Percentiles rank a stretch among this genome's conserved stretches.
phyloP scores from a whole-genome alignment of 192 early-diverging fungal genomes.

The Entomortierella lignicola region DNA sequence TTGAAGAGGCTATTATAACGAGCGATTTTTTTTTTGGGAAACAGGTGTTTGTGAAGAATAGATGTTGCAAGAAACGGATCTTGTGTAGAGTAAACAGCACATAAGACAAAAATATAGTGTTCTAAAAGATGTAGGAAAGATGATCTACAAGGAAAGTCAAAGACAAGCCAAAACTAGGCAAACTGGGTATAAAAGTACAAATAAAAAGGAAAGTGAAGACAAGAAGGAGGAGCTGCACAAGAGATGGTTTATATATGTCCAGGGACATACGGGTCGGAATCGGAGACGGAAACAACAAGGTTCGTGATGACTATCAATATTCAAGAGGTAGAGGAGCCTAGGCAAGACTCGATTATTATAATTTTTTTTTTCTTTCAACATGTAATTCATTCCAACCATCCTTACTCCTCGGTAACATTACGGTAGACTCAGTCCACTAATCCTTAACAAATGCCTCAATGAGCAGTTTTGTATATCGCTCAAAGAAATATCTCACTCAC shows the following conservation, averaged over 20 bases:
- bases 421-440: not conserved
- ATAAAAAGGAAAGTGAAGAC: not conserved
- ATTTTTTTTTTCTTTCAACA: too few relatives aligned
- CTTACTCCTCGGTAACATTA: not conserved
- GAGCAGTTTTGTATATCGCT: not conserved
- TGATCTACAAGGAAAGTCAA: not conserved
- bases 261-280: not conserved
- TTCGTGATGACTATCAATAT: slow-evolving; percentile 13
- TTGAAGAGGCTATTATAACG: not conserved
- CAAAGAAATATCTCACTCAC: not conserved
- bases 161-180: not conserved
- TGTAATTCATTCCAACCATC: not conserved
- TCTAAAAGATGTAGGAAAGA: not conserved
- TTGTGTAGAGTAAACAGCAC: not conserved
- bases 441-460: too few relatives aligned
- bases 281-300: slow-evolving; percentile 14
- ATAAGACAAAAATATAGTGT: not conserved
- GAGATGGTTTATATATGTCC: slow-evolving; percentile 9
- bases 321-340: too few relatives aligned
- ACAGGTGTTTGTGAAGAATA: slow-evolving; percentile 32
- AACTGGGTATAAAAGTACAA: slow-evolving; percentile 3
- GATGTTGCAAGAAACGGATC: slow-evolving; percentile 12
- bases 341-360: too few relatives aligned
- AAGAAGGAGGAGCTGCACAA: not conserved
- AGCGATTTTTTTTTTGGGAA: slow-evolving; percentile 1